Evolutionary conservation across 805 yeast genomes (phyloP).

Genomic region (Tanozyma kutaoensis): DNA sequence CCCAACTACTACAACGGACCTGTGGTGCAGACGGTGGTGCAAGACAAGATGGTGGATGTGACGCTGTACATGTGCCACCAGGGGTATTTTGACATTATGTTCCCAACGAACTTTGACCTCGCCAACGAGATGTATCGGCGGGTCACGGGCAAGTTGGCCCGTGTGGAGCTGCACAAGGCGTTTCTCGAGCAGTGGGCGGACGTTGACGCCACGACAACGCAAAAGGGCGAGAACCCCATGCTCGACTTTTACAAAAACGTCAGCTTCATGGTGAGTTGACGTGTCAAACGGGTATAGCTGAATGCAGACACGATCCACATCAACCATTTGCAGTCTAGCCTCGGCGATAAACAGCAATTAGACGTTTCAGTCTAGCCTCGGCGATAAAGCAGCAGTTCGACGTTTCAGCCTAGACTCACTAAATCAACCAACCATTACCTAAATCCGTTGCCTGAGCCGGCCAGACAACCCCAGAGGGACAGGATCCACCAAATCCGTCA

Average conservation of each 20-base stretch:
- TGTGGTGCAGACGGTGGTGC: slow-evolving; percentile 65
- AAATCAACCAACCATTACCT: too few species aligned
- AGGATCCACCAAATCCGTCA: too few species aligned
- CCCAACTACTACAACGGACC: slow-evolving; percentile 56
- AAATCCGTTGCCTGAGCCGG: too few species aligned
- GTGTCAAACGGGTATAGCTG: too few species aligned
- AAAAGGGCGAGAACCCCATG: slow-evolving; percentile 78
- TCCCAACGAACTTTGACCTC: slow-evolving; percentile 64
- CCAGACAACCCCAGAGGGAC: too few species aligned
- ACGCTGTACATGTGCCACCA: slow-evolving; percentile 72
- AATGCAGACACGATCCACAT: too few species aligned
- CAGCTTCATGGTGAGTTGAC: too few species aligned
- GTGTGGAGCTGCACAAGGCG: slow-evolving; percentile 44
- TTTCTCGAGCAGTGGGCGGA: slow-evolving; percentile 66
- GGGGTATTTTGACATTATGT: slow-evolving; percentile 79
- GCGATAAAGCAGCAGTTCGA: too few species aligned
- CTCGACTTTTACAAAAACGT: slow-evolving; percentile 65
- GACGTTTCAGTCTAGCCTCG: too few species aligned
- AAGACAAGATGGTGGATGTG: slow-evolving; percentile 54
- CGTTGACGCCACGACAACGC: slow-evolving; percentile 49
- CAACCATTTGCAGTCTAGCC: too few species aligned
- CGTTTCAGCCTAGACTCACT: too few species aligned
- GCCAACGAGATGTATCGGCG: slow-evolving; percentile 49
- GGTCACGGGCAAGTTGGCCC: slow-evolving; percentile 47
- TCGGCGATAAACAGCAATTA: too few species aligned